Evolutionary conservation across 257 asterid species (phyloP).

Genomic region (Eucommia ulmoides): DNA sequence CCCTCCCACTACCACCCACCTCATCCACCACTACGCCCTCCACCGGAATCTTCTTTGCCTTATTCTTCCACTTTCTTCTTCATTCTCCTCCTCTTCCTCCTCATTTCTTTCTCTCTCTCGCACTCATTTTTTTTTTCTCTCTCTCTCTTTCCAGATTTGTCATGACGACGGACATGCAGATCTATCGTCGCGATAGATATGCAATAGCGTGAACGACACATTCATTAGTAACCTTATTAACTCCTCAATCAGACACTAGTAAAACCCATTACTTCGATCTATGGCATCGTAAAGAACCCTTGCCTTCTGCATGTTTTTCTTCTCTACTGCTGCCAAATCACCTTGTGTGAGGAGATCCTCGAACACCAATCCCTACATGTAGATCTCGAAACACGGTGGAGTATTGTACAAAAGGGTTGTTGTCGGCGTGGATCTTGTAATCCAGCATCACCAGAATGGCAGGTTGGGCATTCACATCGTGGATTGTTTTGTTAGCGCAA

Average conservation of each 20-base stretch:
- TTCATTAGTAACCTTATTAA: constrained; percentile 87
- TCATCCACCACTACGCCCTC: too few relatives aligned
- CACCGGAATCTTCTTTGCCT: too few relatives aligned
- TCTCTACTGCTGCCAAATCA: constrained; percentile 67
- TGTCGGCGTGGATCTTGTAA: not conserved
- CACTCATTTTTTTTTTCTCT: too few relatives aligned
- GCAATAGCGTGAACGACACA: constrained; percentile 80
- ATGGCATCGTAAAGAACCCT: constrained; percentile 60
- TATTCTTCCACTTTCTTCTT: too few relatives aligned
- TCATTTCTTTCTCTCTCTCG: too few relatives aligned
- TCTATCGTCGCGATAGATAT: too few relatives aligned
- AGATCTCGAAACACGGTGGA: constrained; percentile 81
- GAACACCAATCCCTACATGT: constrained; percentile 87
- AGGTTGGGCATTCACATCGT: not conserved
- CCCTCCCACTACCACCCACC: too few relatives aligned
- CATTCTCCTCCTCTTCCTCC: too few relatives aligned
- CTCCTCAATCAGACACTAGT: constrained; percentile 74
- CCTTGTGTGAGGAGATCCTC: constrained; percentile 87
- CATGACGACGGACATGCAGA: too few relatives aligned
- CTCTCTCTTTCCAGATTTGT: too few relatives aligned
- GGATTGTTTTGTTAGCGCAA: too few relatives aligned
- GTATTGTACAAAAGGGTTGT: constrained; percentile 70
- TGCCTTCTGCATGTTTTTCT: constrained; percentile 65
- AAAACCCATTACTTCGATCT: constrained; percentile 74
- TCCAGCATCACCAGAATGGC: not conserved